phyloP scores from a whole-genome alignment of 1,284 basidiomycete species.

The Tetrapyrgos nigripes region DNA sequence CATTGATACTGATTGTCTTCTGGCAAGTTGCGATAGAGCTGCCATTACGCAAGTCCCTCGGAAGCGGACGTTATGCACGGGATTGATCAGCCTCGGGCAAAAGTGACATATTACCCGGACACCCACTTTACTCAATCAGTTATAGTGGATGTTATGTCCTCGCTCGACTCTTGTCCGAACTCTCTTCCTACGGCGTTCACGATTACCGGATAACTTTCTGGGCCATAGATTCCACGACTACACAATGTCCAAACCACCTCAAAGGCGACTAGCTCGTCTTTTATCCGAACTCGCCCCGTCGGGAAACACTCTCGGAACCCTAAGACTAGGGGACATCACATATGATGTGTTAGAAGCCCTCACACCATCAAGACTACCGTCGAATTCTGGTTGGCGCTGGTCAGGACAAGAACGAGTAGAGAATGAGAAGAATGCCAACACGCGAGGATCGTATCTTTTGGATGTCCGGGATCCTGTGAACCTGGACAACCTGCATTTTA shows the following conservation, averaged over 20 bases:
- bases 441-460: slow-evolving; percentile 46
- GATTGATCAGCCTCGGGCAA: background rate
- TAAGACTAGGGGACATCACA: slow-evolving; percentile 62
- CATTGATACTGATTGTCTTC: too few species aligned
- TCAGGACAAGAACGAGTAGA: background rate
- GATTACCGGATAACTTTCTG: background rate
- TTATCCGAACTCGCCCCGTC: slow-evolving; percentile 48
- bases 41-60: too few species aligned
- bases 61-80: too few species aligned
- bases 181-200: background rate
- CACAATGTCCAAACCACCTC: background rate
- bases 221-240: background rate
- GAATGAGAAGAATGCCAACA: background rate
- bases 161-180: background rate
- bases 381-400: slow-evolving; percentile 15
- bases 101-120: background rate
- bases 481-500: slow-evolving; percentile 63
- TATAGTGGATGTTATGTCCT: background rate
- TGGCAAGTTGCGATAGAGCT: too few species aligned
- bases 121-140: background rate
- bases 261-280: slow-evolving; percentile 30
- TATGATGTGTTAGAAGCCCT: slow-evolving; percentile 57
- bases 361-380: slow-evolving; percentile 53
- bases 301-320: slow-evolving; percentile 52
- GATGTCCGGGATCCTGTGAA: slow-evolving; percentile 58